Conservation (phyloP, 208 protist genomes). For the Wallacemonas sp. region DNA sequence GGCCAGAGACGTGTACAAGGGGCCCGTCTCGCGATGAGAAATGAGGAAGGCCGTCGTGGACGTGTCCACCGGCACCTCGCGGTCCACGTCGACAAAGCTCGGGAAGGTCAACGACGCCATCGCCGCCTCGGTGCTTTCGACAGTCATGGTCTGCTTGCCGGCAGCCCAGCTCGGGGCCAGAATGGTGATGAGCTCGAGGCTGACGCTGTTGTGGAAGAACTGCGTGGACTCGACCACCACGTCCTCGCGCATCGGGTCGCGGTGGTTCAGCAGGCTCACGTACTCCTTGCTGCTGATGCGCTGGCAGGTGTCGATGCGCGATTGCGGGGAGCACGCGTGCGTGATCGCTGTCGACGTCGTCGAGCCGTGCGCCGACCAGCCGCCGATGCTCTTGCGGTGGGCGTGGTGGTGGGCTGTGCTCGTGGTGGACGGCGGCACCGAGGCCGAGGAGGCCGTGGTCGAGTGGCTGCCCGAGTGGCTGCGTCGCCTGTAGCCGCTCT, state of each 20-base stretch:
- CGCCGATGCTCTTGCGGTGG: slow-evolving; percentile 16
- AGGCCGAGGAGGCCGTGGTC: slow-evolving; percentile 13
- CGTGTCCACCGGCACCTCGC: slow-evolving; percentile 70
- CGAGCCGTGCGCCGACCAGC: not conserved
- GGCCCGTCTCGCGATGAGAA: slow-evolving; percentile 61
- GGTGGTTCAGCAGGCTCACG: slow-evolving; percentile 55
- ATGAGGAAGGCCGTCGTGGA: slow-evolving; percentile 64
- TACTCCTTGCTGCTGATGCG: slow-evolving; percentile 82
- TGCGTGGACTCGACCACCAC: slow-evolving; percentile 52
- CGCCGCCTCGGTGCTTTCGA: slow-evolving; percentile 39
- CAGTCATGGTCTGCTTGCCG: slow-evolving; percentile 59
- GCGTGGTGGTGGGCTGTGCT: not conserved
- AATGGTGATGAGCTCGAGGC: slow-evolving; percentile 72
- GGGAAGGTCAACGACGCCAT: slow-evolving; percentile 36
- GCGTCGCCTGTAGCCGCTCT: slow-evolving; percentile 1
- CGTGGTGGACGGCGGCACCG: not conserved
- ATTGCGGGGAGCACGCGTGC: slow-evolving; percentile 20
- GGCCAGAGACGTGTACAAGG: slow-evolving; percentile 75
- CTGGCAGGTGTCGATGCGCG: slow-evolving; percentile 51
- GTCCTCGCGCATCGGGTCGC: slow-evolving; percentile 42
- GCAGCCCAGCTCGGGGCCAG: slow-evolving; percentile 55
- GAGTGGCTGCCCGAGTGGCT: slow-evolving; percentile 11
- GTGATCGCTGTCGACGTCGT: not conserved
- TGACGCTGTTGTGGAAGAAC: slow-evolving; percentile 60
- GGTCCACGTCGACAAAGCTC: slow-evolving; percentile 65